Evolutionary conservation across 192 early-diverging fungal genomes (phyloP).

Genomic region (Piromyces finnis): DNA sequence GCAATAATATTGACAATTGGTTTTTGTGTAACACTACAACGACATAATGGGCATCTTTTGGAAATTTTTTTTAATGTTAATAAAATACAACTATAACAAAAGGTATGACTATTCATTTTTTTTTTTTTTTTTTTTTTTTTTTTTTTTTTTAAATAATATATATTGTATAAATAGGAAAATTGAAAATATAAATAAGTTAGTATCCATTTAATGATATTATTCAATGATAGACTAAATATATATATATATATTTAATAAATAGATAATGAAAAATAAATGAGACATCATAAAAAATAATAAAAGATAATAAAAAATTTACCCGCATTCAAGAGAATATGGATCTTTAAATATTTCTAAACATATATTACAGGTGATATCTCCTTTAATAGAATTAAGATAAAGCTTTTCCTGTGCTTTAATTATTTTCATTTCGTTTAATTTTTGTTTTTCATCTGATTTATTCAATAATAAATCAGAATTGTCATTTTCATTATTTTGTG

Average conservation of each 20-base stretch:
- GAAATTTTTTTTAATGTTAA: neutral
- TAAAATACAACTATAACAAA: neutral
- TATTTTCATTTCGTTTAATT: no score
- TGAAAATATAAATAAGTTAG: no score
- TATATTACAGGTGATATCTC: neutral
- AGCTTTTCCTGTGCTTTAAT: no score
- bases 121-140: no score
- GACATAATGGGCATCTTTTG: neutral
- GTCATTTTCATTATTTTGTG: neutral
- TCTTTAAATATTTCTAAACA: neutral
- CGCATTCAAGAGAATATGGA: neutral
- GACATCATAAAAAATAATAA: neutral
- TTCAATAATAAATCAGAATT: no score
- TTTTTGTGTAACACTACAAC: neutral
- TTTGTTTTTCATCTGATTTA: no score
- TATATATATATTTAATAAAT: no score
- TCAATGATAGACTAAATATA: no score
- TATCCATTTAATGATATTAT: no score
- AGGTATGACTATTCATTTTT: neutral
- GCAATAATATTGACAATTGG: neutral
- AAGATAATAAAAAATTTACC: neutral
- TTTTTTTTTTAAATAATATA: no score
- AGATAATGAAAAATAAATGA: no score
- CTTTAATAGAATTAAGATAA: neutral
- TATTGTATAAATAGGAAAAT: no score